These are phyloP conservation scores for Suhomyces coccinellae DNA, from an alignment of 1,139 yeast species.

Conservation along the genomic window DNA sequence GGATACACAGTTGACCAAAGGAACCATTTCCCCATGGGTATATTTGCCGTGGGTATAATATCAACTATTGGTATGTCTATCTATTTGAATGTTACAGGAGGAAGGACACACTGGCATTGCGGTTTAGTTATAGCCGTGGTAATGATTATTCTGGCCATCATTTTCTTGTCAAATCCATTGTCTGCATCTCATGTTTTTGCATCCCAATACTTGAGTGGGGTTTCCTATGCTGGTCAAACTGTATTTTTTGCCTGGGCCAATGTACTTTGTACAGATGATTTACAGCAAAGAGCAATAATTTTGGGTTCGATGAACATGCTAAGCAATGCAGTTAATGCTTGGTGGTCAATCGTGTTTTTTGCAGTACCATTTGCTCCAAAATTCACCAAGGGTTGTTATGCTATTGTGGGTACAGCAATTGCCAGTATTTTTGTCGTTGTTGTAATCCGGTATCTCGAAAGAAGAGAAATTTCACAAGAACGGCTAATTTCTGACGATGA, in stretches of 20 bases:
- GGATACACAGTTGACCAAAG: slow-evolving; percentile 46
- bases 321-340: slow-evolving; percentile 60
- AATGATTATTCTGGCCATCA: slow-evolving; percentile 46
- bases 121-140: slow-evolving; percentile 43
- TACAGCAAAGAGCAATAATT: slow-evolving; percentile 58
- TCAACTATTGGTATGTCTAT: slow-evolving; percentile 48
- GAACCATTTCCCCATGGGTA: slow-evolving; percentile 60
- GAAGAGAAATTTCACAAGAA: neutral
- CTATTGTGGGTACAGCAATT: slow-evolving; percentile 53
- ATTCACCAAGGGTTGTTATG: slow-evolving; percentile 54
- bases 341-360: slow-evolving; percentile 60
- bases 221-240: slow-evolving; percentile 58
- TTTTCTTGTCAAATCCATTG: slow-evolving; percentile 37
- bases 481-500: neutral
- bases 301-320: slow-evolving; percentile 66
- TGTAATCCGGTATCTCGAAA: slow-evolving; percentile 14
- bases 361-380: slow-evolving; percentile 52
- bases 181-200: slow-evolving; percentile 42
- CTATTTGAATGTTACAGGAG: slow-evolving; percentile 50
- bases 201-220: slow-evolving; percentile 56
- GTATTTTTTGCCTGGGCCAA: slow-evolving; percentile 64
- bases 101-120: slow-evolving; percentile 52
- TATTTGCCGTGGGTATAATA: slow-evolving; percentile 53
- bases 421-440: slow-evolving; percentile 24
- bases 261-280: slow-evolving; percentile 51